These are phyloP conservation scores for Mycena filopes DNA, from an alignment of 768 basidiomycete species.

Conservation along the genomic window DNA sequence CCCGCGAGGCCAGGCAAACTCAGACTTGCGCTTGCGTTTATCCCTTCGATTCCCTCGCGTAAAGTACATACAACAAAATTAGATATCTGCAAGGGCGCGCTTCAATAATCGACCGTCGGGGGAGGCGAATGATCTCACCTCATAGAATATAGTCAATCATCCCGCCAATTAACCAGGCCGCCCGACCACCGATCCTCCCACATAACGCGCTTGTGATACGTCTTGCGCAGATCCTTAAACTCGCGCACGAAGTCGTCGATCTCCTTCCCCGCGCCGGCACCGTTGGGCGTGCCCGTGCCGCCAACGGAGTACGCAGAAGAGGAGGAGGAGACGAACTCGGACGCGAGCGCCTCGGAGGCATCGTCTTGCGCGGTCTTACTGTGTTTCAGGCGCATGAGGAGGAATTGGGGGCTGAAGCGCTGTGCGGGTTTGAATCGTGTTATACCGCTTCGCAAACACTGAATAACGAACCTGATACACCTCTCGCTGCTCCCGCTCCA, in stretches of 20 bases:
- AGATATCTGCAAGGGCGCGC: no score
- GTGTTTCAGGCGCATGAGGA: conserved; percentile 88
- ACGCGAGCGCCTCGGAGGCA: conserved; percentile 83
- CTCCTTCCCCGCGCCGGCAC: conserved; percentile 53
- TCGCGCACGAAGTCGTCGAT: conserved; percentile 90
- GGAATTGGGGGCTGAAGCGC: conserved; percentile 89
- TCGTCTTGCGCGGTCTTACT: conserved; percentile 93
- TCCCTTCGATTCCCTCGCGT: no score
- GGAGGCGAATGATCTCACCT: conserved; percentile 9
- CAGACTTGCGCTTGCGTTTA: no score
- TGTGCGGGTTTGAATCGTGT: no score
- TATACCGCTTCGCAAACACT: no score
- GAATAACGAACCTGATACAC: conserved; percentile 87
- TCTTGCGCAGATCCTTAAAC: conserved; percentile 87
- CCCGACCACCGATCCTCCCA: conserved; percentile 90
- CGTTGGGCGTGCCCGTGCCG: conserved; percentile 50
- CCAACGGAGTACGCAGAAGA: conserved; percentile 5
- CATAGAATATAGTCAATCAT: conserved; percentile 53
- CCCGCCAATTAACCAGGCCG: conserved; percentile 88
- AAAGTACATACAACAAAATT: no score
- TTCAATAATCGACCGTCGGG: neutral
- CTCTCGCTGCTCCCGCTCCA: conserved; percentile 90
- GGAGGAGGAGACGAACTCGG: conserved; percentile 78
- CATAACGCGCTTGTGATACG: conserved; percentile 93
- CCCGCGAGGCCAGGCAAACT: no score